Base-by-base conservation (phyloP, 2,329 filamentous ascomycete species). In the Trichoderma hamatum region DNA sequence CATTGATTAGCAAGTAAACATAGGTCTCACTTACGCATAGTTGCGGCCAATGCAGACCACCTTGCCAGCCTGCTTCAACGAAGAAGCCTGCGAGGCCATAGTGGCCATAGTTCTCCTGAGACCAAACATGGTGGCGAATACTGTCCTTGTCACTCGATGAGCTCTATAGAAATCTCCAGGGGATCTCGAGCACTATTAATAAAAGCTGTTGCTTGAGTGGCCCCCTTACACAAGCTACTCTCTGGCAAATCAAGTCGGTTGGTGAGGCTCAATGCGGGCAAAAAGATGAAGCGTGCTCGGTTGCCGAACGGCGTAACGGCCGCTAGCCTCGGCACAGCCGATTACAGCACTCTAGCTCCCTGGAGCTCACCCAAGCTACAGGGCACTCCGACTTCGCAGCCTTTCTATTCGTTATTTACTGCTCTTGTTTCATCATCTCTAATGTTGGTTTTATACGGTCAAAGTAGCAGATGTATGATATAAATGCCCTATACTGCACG, bases 31-130 rank as follows among this genome's bases (percentile, higher is more conserved):
- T 79, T 81, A 96, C 92, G 94, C 95, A 86, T 97, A 99, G 85
- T 99, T 97, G 75, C 96, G 89, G 74, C 94, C 93, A 78, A 98
- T 96, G 82, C 95, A 97, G 78, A 97, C 91, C 67, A 97, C 88
- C 85, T 97, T 93, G 71, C 86, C 84, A 28, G 88, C 87, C 64
- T 84, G 82, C 76, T 82, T 85, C 67, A 88, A 76, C 1, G 63
- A 67, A 55, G 84, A 82, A 69, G 83, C 82, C 73, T 81, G 78
- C 52, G 83, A 77, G 49, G 80, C 80, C 78, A 79, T 72, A 19
- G 75, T 80, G 70, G 78, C 78, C 75, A 82, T 77, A 71, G 78
- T 76, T 68, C 79, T 75, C 72, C 80, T 74, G 36, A 82, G 72
- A 39, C 72, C 76, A 72, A 78, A 78, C 80, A 82, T 82, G 43